Base-by-base conservation (phyloP, 192 early-diverging fungal genomes). In the Podila clonocystis region DNA sequence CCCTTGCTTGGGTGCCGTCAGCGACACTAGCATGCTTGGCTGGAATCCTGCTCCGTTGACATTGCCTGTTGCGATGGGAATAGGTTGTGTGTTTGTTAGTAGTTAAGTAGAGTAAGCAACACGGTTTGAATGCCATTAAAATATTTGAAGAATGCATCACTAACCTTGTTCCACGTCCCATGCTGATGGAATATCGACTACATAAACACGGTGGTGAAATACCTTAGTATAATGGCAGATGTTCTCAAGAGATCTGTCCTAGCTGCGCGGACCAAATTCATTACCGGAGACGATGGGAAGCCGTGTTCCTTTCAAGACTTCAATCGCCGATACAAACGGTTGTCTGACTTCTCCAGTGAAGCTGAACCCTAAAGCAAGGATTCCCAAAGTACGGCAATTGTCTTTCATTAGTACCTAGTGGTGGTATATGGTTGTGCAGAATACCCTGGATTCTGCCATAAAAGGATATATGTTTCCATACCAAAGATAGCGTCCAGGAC, bases 161-260 rank as follows among this genome's bases (percentile, higher is more conserved):
- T 65, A 86, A 83, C 97, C 97, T 67, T 89, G 65, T 61, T 95
- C 95, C 1, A 99, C 97, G 75, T 98, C 91, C 97, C 97, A 99
- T 15, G 95, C 96, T 19, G 93, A 94, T 15, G 98, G 98, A 70
- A 99, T 93, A 73, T 99, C 98, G 36, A 99, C 94, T 28, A 91
- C 86, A 11, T 89, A 86, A 63, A 86, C 0, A 91, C 13, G 8
- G 9, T 33, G 33, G 36, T 24, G n/a, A 22, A 41, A 15, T 1
- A 9, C 12, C 22, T 22, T 6, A 5, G 4, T 30, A 12, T 20
- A 50, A 49, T 59, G 8, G 60, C 22, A 66, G 63, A 29, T 83
- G 57, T 15, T 26, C 22, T 33, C 2, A 50, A 5, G 48, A 41
- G 41, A 48, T 19, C 36, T 59, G 7, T 38, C 26, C 38, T 7